Conservation (phyloP, 2,329 filamentous ascomycete species). For the Metarhizium brunneum region DNA sequence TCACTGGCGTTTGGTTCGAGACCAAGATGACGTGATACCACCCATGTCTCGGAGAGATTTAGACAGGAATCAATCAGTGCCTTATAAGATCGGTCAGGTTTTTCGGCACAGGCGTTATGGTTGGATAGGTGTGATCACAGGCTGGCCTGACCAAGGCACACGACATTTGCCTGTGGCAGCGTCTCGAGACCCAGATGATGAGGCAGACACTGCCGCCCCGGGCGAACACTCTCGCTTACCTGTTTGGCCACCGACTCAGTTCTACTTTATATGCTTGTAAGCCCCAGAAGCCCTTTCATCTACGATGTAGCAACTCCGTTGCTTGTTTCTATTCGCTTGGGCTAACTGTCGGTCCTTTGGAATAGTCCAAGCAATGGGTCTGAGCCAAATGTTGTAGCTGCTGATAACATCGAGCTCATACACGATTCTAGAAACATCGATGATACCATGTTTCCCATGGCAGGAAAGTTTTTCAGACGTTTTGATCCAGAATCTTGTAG, state of each 20-base stretch:
- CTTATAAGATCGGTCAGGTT: conserved; percentile 68
- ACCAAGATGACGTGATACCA: conserved; percentile 34
- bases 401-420: conserved; percentile 70
- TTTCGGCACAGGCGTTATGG: conserved; percentile 75
- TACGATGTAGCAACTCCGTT: no score
- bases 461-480: conserved; percentile 81
- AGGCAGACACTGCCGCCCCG: conserved; percentile 10
- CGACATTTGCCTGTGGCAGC: conserved; percentile 17
- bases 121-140: conserved; percentile 77
- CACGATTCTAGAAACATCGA: conserved; percentile 36
- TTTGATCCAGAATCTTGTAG: conserved; percentile 58
- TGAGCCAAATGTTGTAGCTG: conserved; percentile 34
- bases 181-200: conserved; percentile 16
- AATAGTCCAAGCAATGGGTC: conserved; percentile 17
- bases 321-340: no score
- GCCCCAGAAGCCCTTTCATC: no score
- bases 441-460: conserved; percentile 53
- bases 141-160: conserved; percentile 59
- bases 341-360: no score
- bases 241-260: no score
- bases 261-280: no score
- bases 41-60: conserved; percentile 21
- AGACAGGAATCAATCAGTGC: conserved; percentile 13
- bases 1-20: conserved; percentile 25
- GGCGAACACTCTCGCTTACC: no score